Evolutionary conservation across 768 basidiomycete genomes (phyloP).

Genomic region (Rhizopogon salebrosus): DNA sequence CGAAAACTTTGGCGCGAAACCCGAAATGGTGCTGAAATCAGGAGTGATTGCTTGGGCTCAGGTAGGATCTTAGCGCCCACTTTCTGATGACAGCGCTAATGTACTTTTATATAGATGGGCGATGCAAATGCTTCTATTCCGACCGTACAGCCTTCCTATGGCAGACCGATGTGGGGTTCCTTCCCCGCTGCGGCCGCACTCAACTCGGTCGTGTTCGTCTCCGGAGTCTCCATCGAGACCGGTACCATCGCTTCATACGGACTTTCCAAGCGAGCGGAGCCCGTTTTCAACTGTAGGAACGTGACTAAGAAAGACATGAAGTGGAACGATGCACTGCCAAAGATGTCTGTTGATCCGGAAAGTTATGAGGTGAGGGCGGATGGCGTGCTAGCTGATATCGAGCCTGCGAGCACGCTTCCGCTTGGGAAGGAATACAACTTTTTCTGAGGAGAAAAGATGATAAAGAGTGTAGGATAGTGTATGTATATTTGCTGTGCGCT

Average conservation of each 20-base stretch:
- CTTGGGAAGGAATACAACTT: slow-evolving; percentile 74
- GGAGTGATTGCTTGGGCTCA: slow-evolving; percentile 91
- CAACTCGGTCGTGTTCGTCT: slow-evolving; percentile 86
- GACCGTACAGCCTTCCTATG: slow-evolving; percentile 84
- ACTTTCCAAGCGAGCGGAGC: slow-evolving; percentile 65
- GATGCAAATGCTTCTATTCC: slow-evolving; percentile 97
- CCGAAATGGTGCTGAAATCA: slow-evolving; percentile 92
- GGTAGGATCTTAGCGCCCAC: slow-evolving; percentile 35
- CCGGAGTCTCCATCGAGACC: slow-evolving; percentile 56
- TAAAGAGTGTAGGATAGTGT: neutral
- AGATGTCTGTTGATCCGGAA: slow-evolving; percentile 90
- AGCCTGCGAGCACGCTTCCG: slow-evolving; percentile 64
- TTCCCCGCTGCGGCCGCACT: slow-evolving; percentile 72
- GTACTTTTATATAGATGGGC: slow-evolving; percentile 83
- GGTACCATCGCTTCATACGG: slow-evolving; percentile 62
- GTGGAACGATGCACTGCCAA: slow-evolving; percentile 78
- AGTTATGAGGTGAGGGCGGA: slow-evolving; percentile 82
- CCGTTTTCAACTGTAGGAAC: slow-evolving; percentile 70
- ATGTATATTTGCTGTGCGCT: neutral
- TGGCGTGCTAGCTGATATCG: slow-evolving; percentile 70
- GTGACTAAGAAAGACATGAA: slow-evolving; percentile 91
- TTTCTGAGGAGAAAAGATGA: slow-evolving; percentile 46
- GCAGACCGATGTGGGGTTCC: slow-evolving; percentile 92
- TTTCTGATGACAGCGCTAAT: neutral
- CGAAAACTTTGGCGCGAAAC: slow-evolving; percentile 87